Evolutionary conservation across 257 asterid species (phyloP).

Genomic region (Gentiana macrophylla): DNA sequence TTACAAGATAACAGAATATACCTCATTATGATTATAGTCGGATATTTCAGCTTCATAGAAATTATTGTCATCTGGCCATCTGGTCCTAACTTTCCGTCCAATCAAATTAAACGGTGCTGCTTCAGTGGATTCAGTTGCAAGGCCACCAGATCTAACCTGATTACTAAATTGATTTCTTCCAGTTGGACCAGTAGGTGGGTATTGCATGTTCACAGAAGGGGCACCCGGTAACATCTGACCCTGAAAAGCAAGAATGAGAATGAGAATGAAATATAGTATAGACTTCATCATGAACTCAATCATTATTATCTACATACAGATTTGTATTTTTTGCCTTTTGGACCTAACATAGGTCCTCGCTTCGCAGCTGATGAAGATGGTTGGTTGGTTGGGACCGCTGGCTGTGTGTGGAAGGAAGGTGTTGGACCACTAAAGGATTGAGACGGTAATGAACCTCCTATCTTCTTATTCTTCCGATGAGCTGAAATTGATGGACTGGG

Average conservation of each 20-base stretch:
- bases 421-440: conserved; percentile 21
- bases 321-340: conserved; percentile 54
- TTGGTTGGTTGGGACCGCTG: conserved; percentile 33
- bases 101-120: conserved; percentile 48
- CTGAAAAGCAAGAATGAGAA: background rate
- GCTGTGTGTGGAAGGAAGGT: conserved; percentile 17
- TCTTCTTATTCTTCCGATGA: conserved; percentile 21
- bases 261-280: too few relatives aligned
- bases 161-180: conserved; percentile 75
- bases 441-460: conserved; percentile 16
- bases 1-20: conserved; percentile 17
- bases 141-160: conserved; percentile 47
- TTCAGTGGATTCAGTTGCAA: conserved; percentile 48
- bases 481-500: conserved; percentile 27
- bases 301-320: conserved; percentile 29
- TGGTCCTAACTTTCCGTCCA: conserved; percentile 83
- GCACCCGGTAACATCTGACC: conserved; percentile 50
- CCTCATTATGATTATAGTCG: conserved; percentile 57
- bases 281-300: too few relatives aligned
- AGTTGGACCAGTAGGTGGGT: conserved; percentile 49
- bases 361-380: conserved; percentile 54
- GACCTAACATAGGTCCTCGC: conserved; percentile 45
- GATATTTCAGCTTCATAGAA: conserved; percentile 88
- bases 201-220: conserved; percentile 60
- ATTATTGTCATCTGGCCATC: conserved; percentile 97